phyloP scores from a whole-genome alignment of 2,329 filamentous ascomycete species.

The Coccinonectria pachysandricola region DNA sequence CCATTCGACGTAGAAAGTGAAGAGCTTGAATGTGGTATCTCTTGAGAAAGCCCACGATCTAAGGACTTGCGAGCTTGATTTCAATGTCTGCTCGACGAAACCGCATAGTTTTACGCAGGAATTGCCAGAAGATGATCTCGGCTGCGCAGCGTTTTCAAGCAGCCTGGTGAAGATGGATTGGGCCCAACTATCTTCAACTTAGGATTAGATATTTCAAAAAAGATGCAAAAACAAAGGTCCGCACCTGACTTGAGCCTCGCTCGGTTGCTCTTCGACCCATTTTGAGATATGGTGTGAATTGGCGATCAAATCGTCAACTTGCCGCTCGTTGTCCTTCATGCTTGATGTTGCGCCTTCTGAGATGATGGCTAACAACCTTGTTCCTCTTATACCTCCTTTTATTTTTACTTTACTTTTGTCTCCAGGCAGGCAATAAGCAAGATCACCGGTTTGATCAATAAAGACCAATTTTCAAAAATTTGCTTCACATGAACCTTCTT shows the following conservation, averaged over 20 bases:
- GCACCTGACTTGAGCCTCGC: constrained; percentile 26
- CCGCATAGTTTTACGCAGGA: constrained; percentile 49
- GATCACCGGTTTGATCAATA: no score
- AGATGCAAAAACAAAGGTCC: constrained; percentile 9
- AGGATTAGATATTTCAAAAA: constrained; percentile 11
- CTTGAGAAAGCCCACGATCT: constrained; percentile 41
- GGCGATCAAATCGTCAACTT: constrained; percentile 24
- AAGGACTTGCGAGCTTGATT: constrained; percentile 33
- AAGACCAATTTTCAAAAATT: no score
- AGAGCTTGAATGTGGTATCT: constrained; percentile 38
- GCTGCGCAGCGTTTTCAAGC: constrained; percentile 39
- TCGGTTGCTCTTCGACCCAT: constrained; percentile 34
- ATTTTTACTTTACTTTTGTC: no score
- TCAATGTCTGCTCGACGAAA: constrained; percentile 50
- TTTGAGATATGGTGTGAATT: constrained; percentile 27
- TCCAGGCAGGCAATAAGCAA: no score
- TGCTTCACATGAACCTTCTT: no score
- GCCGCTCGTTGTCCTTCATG: constrained; percentile 17
- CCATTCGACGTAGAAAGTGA: constrained; percentile 56
- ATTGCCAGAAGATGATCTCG: constrained; percentile 45
- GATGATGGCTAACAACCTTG: neutral
- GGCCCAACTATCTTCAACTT: constrained; percentile 20
- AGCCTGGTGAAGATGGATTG: constrained; percentile 37
- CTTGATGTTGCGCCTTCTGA: constrained; percentile 3
- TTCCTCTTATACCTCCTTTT: constrained; percentile 2